Base-by-base conservation (phyloP, 2,329 filamentous ascomycete species). In the Onygenales sp. region DNA sequence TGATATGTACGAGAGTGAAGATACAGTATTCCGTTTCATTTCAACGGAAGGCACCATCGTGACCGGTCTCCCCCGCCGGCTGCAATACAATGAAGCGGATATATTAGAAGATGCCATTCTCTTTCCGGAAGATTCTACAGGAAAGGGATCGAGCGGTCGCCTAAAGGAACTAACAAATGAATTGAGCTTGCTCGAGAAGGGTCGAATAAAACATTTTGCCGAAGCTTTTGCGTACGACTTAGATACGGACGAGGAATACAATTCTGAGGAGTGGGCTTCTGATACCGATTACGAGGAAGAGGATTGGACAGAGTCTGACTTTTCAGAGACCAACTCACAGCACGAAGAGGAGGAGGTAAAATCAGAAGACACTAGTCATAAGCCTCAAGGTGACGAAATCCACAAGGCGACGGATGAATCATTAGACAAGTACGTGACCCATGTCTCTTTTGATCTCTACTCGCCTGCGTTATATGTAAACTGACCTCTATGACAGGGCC, bases 41-140 rank as follows among this genome's bases (percentile, higher is more conserved):
- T 55, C n/a, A 40, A 47, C 27, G 27, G 53, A 17, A 13, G 52
- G 52, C 13, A 51, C 39, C 31, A 7, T 47, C 13, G 37, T 37
- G 33, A 54, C 39, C 13, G 43, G 33, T 21, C 49, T 57, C 32
- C 56, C 59, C 17, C 59, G 59, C 14, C 56, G 61, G 10, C 55
- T 69, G 51, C 61, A 67, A 21, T 74, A 74, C 54, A 70, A 63
- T 7, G 66, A 73, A 47, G 67, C 68, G 2, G 70, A 75, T 56
- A 65, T 62, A 34, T 53, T 71, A 8, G 72, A 74, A 58, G 71
- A 74, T 47, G 61, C 61, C 3, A 60, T 74, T 6, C 60, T 75
- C 3, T 74, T 74, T 52, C 70, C 71, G 0, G 64, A 70, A 42
- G 67, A 73, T 42, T 21, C 52, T 1, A 45, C n/a, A 11, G 52